These are phyloP conservation scores for Stagonosporopsis rhizophila DNA, from an alignment of 2,329 filamentous ascomycete genomes.

Conservation along the genomic window DNA sequence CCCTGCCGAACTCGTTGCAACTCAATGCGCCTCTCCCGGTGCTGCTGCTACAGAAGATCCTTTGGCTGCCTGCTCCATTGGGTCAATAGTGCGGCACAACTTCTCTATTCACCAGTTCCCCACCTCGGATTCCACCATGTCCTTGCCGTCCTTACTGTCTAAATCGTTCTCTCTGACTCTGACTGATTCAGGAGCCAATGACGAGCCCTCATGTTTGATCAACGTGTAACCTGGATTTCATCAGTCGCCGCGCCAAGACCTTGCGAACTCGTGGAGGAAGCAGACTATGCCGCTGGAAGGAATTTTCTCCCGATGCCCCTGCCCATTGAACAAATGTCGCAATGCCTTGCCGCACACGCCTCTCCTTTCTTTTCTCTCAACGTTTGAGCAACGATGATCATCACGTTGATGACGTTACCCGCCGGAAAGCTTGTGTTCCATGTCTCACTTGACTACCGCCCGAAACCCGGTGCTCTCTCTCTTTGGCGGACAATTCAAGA, in stretches of 20 bases:
- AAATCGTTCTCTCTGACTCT: constrained; percentile 1
- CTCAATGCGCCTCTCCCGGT: constrained; percentile 9
- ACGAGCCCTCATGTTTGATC: constrained; percentile 29
- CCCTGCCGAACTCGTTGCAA: constrained; percentile 33
- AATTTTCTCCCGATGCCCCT: constrained; percentile 22
- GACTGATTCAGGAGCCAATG: constrained; percentile 15
- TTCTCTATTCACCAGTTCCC: constrained; percentile 5
- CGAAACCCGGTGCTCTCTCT: constrained; percentile 20
- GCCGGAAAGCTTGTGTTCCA: constrained; percentile 18
- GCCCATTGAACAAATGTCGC: constrained; percentile 27
- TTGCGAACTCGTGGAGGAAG: constrained; percentile 14
- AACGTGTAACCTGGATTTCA: constrained; percentile 23
- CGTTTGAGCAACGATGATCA: constrained; percentile 31
- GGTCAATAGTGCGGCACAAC: neutral
- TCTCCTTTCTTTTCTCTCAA: constrained; percentile 9
- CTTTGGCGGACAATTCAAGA: constrained; percentile 21
- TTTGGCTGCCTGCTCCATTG: constrained; percentile 15
- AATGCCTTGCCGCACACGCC: constrained; percentile 21
- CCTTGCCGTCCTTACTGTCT: constrained; percentile 3
- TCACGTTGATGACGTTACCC: constrained; percentile 30
- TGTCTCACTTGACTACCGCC: constrained; percentile 20
- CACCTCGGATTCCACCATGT: neutral
- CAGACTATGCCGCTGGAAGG: constrained; percentile 20
- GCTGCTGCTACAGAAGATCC: constrained; percentile 12
- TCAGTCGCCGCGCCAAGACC: constrained; percentile 23